Evolutionary conservation across 83 land plant genomes (phyloP), one percentile per base, ranked within the genome.

Genomic region (Picea abies): DNA sequence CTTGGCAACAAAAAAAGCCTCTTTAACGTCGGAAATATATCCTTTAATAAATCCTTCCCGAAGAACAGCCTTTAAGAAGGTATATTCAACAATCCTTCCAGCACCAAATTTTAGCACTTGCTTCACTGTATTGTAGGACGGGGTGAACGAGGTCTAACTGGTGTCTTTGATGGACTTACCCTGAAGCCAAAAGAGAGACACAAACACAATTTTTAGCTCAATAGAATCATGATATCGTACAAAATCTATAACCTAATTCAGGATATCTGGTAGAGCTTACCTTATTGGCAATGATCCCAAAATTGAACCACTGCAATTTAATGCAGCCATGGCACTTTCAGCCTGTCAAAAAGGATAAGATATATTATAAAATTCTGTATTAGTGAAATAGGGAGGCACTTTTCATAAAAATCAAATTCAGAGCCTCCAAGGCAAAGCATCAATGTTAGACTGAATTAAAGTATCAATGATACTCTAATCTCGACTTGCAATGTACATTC

Each of bases 231-330:
- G 32, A 20, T 41, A 25, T 6, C 29, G 49, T 9, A 23, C 73
- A 80, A 78, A 39, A 84, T 29, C 2, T 23, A 25, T 11, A 22
- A 47, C 6, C 81, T 17, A 25, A 75, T 44, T 47, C 61, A 32
- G 22, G 32, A 81, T n/a, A 2, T 44, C 73, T 64, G 19, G 19
- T 19, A 22, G 17, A 63, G 6, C 22, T 9, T 77, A 94, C 99
- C 99, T 91, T 72, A 96, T 90, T 22, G 97, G 97, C 23, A 93
- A 96, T 23, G 96, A 77, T 23, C 97, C 99, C 80, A 96, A 82
- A 68, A 93, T 83, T 70, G 89, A 88, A 16, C 98, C 98, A 82
- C 97, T 94, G 85, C 98, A 93, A 83, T 90, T 94, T 75, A 96
- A 86, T 32, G 99, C 99, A 60, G 87, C 80, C 66, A 92, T 91